Conservation (phyloP, 2,329 filamentous ascomycete genomes). For the Colletotrichum endophyticum region DNA sequence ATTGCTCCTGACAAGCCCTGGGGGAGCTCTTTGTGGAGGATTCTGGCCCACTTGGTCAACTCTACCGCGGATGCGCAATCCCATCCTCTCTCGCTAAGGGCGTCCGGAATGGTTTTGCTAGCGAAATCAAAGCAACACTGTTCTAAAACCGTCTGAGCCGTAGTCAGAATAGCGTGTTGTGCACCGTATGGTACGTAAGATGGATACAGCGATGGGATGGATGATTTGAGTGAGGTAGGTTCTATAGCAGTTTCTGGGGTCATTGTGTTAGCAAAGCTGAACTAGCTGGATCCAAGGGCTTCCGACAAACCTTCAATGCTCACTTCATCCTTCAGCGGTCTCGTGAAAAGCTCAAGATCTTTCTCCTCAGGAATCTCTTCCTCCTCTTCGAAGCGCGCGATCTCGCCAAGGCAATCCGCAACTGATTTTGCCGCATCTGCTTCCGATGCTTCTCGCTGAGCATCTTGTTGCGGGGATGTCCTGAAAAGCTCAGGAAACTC, state of each 20-base stretch:
- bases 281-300: not conserved
- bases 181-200: slow-evolving; percentile 36
- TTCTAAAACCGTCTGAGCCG: slow-evolving; percentile 38
- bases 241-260: not conserved
- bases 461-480: slow-evolving; percentile 26
- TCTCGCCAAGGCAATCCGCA: slow-evolving; percentile 30
- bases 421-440: slow-evolving; percentile 29
- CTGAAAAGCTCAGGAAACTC: slow-evolving; percentile 37
- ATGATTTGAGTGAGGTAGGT: not conserved
- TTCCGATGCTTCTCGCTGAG: slow-evolving; percentile 33
- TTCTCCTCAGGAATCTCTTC: not conserved
- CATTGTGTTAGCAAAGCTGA: not conserved
- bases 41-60: slow-evolving; percentile 36
- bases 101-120: slow-evolving; percentile 31
- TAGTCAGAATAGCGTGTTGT: slow-evolving; percentile 40
- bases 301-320: not conserved
- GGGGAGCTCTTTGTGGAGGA: slow-evolving; percentile 25
- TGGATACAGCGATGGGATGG: slow-evolving; percentile 30
- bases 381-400: not conserved
- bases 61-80: slow-evolving; percentile 39
- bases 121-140: slow-evolving; percentile 43
- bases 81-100: slow-evolving; percentile 31
- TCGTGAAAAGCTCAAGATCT: fast-evolving
- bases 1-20: slow-evolving; percentile 16
- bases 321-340: not conserved